Evolutionary conservation across 768 basidiomycete species (phyloP).

Genomic region (Agrocybe chaxingu): DNA sequence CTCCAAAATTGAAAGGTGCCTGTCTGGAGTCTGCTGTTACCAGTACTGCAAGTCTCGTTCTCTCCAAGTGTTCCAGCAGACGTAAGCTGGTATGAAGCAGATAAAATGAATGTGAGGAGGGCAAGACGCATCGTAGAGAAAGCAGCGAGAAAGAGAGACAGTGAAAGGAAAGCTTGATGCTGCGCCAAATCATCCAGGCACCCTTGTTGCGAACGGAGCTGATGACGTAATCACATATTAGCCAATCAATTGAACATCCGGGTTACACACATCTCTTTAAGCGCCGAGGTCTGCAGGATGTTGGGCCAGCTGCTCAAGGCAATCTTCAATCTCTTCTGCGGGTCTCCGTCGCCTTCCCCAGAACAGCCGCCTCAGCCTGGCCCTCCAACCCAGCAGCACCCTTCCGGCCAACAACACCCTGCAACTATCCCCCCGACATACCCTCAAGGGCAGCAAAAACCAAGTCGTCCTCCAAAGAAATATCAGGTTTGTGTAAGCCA

Average conservation of each 20-base stretch:
- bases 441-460: slow-evolving; percentile 3
- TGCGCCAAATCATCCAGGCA: not conserved
- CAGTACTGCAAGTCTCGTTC: slow-evolving; percentile 46
- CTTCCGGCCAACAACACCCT: slow-evolving; percentile 13
- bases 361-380: slow-evolving; percentile 13
- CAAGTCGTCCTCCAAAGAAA: not conserved
- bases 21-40: slow-evolving; percentile 63
- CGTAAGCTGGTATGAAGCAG: slow-evolving; percentile 35
- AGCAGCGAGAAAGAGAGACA: slow-evolving; percentile 9
- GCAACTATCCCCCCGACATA: not conserved
- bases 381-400: slow-evolving; percentile 10
- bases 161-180: not conserved
- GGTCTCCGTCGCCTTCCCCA: slow-evolving; percentile 7
- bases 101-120: slow-evolving; percentile 52
- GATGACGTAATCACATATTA: slow-evolving; percentile 2
- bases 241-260: not conserved
- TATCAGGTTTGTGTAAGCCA: slow-evolving; percentile 5
- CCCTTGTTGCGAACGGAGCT: slow-evolving; percentile 1
- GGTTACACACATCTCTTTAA: not conserved
- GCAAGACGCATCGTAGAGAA: slow-evolving; percentile 23
- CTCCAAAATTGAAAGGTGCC: slow-evolving; percentile 80
- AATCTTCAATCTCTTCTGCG: slow-evolving; percentile 26
- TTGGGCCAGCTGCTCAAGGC: slow-evolving; percentile 27
- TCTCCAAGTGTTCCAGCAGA: slow-evolving; percentile 44
- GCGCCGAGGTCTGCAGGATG: slow-evolving; percentile 12